A percentile compares a stretch with the other conserved stretches of the same genome.
Conservation (phyloP, 139 green algal species). For the Haematococcus sp. region DNA sequence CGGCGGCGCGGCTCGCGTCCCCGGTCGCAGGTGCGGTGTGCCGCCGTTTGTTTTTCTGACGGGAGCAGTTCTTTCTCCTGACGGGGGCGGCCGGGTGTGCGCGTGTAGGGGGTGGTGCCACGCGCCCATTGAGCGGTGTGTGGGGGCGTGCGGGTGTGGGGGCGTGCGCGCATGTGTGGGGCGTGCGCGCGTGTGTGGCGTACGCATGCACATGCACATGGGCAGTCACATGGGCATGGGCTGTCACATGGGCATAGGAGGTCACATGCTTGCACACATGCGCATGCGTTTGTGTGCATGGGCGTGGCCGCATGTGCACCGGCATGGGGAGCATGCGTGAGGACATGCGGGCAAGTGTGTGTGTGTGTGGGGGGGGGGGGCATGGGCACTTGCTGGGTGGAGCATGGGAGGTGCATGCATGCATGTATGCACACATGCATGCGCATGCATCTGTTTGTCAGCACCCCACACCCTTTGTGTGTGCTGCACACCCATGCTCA, state of each 20-base stretch:
- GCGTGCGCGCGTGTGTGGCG: no score
- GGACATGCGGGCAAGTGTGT: neutral
- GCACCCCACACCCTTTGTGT: no score
- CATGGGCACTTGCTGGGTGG: neutral
- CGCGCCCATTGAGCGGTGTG: no score
- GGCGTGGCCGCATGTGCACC: neutral
- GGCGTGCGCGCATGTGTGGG: no score
- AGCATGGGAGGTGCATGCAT: neutral
- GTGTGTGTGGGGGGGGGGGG: neutral
- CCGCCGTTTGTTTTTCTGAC: neutral
- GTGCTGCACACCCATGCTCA: neutral
- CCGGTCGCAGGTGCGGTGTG: constrained; percentile 7
- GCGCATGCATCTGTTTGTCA: neutral
- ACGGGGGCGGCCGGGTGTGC: no score
- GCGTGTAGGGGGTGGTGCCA: no score
- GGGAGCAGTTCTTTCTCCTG: no score
- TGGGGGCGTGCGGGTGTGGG: no score
- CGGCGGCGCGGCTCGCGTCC: constrained; percentile 18
- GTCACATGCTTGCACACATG: neutral
- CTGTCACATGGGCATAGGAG: neutral
- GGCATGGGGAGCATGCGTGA: neutral
- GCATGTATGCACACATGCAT: neutral
- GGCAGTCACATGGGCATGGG: no score
- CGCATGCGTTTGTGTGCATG: neutral
- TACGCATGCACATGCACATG: no score